Evolutionary conservation across 768 basidiomycete species (phyloP), one percentile per base, ranked within the genome.

Genomic region (Auricularia heimuer): DNA sequence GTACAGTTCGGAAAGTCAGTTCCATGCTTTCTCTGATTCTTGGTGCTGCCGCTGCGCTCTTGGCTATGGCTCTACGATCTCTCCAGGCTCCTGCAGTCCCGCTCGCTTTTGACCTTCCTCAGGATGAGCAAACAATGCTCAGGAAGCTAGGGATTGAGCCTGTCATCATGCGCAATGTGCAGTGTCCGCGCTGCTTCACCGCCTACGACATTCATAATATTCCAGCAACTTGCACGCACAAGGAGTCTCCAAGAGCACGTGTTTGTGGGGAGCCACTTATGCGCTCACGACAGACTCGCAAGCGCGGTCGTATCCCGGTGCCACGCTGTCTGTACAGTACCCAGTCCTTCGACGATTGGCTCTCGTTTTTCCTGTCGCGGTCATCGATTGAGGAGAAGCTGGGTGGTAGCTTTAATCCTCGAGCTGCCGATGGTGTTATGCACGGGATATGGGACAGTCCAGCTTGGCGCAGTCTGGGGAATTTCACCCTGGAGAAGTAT

Each of bases 271-370:
- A n/a, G 8, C 18, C 60, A 42, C 21, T 54, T 37, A 18, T 18
- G 36, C 24, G 21, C 24, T 14, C 3, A 11, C 21, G 16, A 3
- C 29, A 64, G 16, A 64, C 51, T 54, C 16, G n/a, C 18, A 3
- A 4, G 6, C 39, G 24, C 1, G 29, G 44, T 21, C 74, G 12
- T 67, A 62, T 37, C 75, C 21, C 6, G 12, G 56, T 60, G 3
- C 56, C 56, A 35, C 56, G 56, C 34, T 60, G 29, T 3, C 56
- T 60, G 3, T 60, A 60, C 29, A 60, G 56, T 18, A 60, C 56
- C 4, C 56, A 60, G 56, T 60, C 56, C 24, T 60, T 60, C 56
- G 21, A 33, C 1, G 12, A 12, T 10, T 60, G 56, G 56, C 56
- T 60, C 7, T 14, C 29, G n/a, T 60, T 60, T 16, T 33, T 60